Evolutionary conservation across 1,139 yeast genomes (phyloP).

Genomic region (Geotrichum carabidarum): DNA sequence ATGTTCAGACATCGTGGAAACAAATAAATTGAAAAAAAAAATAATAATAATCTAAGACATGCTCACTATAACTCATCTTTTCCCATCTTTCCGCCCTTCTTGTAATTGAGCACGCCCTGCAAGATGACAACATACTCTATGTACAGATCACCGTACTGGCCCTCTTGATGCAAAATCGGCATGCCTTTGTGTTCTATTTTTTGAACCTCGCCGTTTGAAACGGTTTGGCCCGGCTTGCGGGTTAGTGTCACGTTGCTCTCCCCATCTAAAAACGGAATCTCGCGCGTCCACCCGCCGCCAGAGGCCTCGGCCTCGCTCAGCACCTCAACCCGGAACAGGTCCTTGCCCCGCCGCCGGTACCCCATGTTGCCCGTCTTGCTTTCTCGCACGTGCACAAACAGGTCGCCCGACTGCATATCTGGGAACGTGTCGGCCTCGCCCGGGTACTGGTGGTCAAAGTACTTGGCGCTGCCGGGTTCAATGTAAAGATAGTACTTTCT

Average conservation of each 20-base stretch:
- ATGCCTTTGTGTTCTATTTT: slow-evolving; percentile 70
- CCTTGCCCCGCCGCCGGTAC: slow-evolving; percentile 69
- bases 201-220: slow-evolving; percentile 67
- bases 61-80: slow-evolving; percentile 13
- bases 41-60: not conserved
- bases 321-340: slow-evolving; percentile 77
- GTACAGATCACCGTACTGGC: slow-evolving; percentile 63
- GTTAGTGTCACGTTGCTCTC: slow-evolving; percentile 47
- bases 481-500: slow-evolving; percentile 60
- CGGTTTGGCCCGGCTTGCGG: slow-evolving; percentile 49
- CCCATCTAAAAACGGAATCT: slow-evolving; percentile 59
- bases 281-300: slow-evolving; percentile 73
- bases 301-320: slow-evolving; percentile 67
- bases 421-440: slow-evolving; percentile 87
- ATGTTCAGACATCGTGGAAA: not conserved
- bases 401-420: slow-evolving; percentile 75
- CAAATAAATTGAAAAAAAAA: not conserved
- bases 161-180: slow-evolving; percentile 56
- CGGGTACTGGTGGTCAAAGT: slow-evolving; percentile 51
- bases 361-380: slow-evolving; percentile 53
- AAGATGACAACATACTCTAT: slow-evolving; percentile 61
- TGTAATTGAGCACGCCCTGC: slow-evolving; percentile 36
- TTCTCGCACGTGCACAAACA: slow-evolving; percentile 51
- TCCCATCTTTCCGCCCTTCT: slow-evolving; percentile 11
- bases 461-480: slow-evolving; percentile 65